Conservation (phyloP, 495 filamentous ascomycete species). For the Venustampulla echinocandica region DNA sequence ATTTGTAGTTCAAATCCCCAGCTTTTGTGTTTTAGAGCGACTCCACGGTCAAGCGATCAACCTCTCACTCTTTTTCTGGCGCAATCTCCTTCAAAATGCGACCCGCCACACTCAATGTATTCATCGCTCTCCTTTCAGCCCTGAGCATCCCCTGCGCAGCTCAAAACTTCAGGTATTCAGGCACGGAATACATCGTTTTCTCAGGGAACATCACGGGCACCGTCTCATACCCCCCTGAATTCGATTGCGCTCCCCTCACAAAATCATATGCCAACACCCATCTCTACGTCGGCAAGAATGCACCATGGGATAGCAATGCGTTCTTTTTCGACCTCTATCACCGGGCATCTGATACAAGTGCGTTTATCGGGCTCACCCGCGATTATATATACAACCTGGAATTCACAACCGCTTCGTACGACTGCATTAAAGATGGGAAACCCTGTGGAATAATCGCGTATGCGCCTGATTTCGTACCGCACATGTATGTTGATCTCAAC, state of each 20-base stretch:
- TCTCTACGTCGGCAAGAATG: slow-evolving; percentile 1
- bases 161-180: no score
- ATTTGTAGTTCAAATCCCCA: no score
- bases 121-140: no score
- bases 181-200: background rate
- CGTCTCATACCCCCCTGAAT: background rate
- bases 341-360: background rate
- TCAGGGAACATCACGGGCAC: background rate
- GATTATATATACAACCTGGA: background rate
- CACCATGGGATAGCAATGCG: slow-evolving; percentile 1
- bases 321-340: slow-evolving; percentile 5
- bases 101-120: no score
- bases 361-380: background rate
- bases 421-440: background rate
- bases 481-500: background rate
- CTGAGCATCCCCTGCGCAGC: no score
- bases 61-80: no score
- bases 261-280: background rate
- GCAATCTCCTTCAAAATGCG: no score
- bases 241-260: background rate
- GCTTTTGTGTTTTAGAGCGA: no score
- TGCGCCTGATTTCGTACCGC: background rate
- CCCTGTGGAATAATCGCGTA: background rate
- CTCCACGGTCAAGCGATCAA: no score
- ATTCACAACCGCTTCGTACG: background rate